Evolutionary conservation across 208 protist species (phyloP), one percentile per base, ranked within the genome.

Genomic region (Acanthamoeba lenticulata): DNA sequence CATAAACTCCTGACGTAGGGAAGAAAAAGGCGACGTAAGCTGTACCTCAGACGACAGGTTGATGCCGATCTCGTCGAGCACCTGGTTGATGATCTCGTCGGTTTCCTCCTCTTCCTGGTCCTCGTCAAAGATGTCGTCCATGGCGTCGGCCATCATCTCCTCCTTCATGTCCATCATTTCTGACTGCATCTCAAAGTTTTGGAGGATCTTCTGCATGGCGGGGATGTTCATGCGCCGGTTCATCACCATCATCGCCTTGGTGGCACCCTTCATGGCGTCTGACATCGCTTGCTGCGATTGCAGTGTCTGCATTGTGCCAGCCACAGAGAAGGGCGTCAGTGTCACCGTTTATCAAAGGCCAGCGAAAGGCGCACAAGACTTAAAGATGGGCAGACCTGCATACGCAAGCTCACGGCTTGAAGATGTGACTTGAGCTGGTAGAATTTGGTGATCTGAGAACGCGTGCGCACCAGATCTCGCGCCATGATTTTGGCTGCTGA

Each of bases 101-200:
- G 92, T 94, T 83, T 98, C 95, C n/a, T 95, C 95, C 79, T 97
- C 95, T 42, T 96, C 96, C 42, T 92, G 94, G n/a, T 93, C 95
- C 13, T 95, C 96, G 42, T 95, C 95, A 27, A 96, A 89, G 36
- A 94, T 92, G 72, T 96, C 95, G 94, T 97, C 96, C 34, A 97
- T 95, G 32, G 89, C 92, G 83, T 96, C 95, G 57, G 72, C 97
- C 98, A 99, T 99, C 98, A 99, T 99, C 81, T 99, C 99, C 93
- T 99, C 98, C 97, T 99, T 99, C 98, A 99, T 99, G 47, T 98
- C 98, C 98, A 99, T 99, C 95, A 98, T 98, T 86, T 99, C 95
- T 15, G 92, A 96, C 86, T 99, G 97, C 97, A 99, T 98, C 96
- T 99, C 98, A 96, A 99, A 99, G 95, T 99, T 99, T 89, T 97